These are phyloP conservation scores for Dendrobium huoshanense DNA, from an alignment of 106 monocot genomes.

Conservation along the genomic window DNA sequence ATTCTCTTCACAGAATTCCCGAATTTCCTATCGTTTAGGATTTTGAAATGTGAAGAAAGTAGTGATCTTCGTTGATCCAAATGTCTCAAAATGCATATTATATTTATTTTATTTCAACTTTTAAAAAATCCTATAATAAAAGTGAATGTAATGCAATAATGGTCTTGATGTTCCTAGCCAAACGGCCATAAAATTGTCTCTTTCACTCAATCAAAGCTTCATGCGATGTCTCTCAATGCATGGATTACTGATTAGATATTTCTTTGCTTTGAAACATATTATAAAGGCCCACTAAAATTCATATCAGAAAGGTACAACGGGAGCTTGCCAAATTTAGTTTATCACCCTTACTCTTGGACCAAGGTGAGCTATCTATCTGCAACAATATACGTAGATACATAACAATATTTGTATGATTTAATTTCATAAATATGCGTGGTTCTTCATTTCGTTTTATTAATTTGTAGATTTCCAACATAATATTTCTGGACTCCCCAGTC, in stretches of 20 bases:
- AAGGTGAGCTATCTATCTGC: background rate
- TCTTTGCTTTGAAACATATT: background rate
- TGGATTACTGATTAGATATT: background rate
- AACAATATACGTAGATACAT: background rate
- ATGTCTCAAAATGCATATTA: background rate
- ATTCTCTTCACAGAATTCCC: no score
- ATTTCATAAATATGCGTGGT: background rate
- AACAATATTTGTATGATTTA: background rate
- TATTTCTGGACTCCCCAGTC: background rate
- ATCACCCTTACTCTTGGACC: background rate
- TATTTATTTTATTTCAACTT: no score
- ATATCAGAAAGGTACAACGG: background rate
- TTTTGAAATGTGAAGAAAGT: no score
- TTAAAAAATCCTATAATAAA: no score
- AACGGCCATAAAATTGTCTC: background rate
- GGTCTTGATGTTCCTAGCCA: no score
- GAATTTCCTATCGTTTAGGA: no score
- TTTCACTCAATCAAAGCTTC: background rate
- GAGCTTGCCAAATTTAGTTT: conserved; percentile 2
- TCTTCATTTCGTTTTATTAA: background rate
- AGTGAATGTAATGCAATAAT: no score
- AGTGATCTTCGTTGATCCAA: no score
- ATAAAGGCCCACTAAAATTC: background rate
- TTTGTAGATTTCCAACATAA: conserved; percentile 2
- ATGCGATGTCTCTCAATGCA: background rate